A percentile compares a stretch with the other conserved stretches of the same genome.
These are phyloP conservation scores for Acacia confusa DNA, from an alignment of 306 rosid species.

Conservation along the genomic window DNA sequence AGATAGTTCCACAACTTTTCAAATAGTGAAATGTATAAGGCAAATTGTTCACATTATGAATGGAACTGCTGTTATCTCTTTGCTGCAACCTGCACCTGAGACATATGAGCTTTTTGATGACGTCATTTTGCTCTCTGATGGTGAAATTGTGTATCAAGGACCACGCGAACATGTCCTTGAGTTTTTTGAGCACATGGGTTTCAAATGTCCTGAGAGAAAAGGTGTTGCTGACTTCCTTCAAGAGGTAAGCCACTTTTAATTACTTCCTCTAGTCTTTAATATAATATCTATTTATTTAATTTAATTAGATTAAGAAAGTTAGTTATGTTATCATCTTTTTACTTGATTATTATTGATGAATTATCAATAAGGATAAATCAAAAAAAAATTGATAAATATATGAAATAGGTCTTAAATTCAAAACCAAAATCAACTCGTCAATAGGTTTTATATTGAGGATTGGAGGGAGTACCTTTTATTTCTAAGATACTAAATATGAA, in stretches of 20 bases:
- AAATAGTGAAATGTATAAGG: constrained; percentile 44
- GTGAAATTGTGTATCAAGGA: constrained; percentile 51
- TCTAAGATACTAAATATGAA: neutral
- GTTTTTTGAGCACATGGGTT: constrained; percentile 47
- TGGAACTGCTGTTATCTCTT: constrained; percentile 43
- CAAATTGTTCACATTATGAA: constrained; percentile 40
- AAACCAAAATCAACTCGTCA: too few species aligned
- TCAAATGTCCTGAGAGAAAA: constrained; percentile 51
- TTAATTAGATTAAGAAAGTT: too few species aligned
- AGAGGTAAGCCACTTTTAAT: constrained; percentile 36
- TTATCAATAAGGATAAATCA: too few species aligned
- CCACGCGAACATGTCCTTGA: constrained; percentile 47
- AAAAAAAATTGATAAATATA: too few species aligned
- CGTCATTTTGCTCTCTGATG: constrained; percentile 48
- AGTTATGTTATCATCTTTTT: too few species aligned
- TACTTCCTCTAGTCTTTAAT: too few species aligned
- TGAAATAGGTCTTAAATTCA: too few species aligned
- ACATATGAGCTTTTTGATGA: constrained; percentile 53
- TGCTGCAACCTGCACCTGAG: constrained; percentile 56
- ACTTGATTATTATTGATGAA: too few species aligned
- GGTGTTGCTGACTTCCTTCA: constrained; percentile 54
- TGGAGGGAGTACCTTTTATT: neutral
- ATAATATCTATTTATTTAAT: too few species aligned
- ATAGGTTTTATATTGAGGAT: too few species aligned
- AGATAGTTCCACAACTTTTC: constrained; percentile 54